phyloP scores from a whole-genome alignment of 129 eudicot species.

The Chrysanthemum makinoi region DNA sequence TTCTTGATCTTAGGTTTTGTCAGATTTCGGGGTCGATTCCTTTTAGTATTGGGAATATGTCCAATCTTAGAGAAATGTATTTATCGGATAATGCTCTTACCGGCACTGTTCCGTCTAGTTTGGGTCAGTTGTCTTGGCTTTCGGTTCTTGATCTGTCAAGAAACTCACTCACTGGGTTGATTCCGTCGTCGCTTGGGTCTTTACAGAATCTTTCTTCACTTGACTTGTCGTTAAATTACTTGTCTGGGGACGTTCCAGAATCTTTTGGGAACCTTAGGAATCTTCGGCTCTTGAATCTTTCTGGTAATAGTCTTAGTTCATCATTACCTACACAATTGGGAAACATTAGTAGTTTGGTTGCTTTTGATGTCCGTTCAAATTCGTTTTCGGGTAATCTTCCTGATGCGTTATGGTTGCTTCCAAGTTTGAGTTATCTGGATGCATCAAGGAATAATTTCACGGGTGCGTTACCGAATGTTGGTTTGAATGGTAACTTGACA shows the following conservation, averaged over 20 bases:
- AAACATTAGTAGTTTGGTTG: slow-evolving; percentile 55
- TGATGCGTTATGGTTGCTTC: slow-evolving; percentile 62
- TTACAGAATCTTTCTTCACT: slow-evolving; percentile 58
- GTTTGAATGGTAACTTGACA: slow-evolving; percentile 30
- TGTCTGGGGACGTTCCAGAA: slow-evolving; percentile 72
- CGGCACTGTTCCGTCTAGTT: slow-evolving; percentile 62
- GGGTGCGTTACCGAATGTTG: slow-evolving; percentile 53
- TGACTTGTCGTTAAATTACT: slow-evolving; percentile 68
- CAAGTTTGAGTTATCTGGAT: slow-evolving; percentile 60
- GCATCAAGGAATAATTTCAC: slow-evolving; percentile 71
- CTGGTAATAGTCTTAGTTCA: slow-evolving; percentile 57
- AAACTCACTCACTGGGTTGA: slow-evolving; percentile 54
- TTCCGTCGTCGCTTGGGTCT: slow-evolving; percentile 57
- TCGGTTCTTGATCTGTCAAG: slow-evolving; percentile 71
- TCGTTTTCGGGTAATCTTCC: slow-evolving; percentile 57
- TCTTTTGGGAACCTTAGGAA: slow-evolving; percentile 50
- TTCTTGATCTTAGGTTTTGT: slow-evolving; percentile 90
- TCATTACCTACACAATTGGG: slow-evolving; percentile 70
- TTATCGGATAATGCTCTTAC: slow-evolving; percentile 64
- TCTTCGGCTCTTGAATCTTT: slow-evolving; percentile 60
- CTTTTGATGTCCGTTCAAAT: slow-evolving; percentile 73
- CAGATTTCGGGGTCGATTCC: slow-evolving; percentile 68
- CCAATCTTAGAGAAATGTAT: slow-evolving; percentile 44
- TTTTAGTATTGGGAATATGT: slow-evolving; percentile 63
- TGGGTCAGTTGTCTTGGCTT: slow-evolving; percentile 54